Evolutionary conservation across 139 green algal genomes (phyloP), one percentile per base, ranked within the genome.

Genomic region (Coelastrella sp.): DNA sequence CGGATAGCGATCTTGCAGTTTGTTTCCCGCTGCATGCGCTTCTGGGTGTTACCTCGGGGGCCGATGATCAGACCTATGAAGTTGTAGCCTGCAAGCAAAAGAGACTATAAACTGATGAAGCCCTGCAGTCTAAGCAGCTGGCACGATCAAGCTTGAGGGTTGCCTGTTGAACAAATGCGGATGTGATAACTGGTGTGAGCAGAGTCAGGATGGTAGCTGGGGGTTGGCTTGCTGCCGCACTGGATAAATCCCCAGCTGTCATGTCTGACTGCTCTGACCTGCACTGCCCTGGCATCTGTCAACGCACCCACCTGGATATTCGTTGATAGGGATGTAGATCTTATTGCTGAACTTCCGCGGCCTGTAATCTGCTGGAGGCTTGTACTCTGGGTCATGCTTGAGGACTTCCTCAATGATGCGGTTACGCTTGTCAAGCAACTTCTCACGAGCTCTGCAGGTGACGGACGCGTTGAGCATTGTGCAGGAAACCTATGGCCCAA

Each of bases 51-150:
- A 80, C 98, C 98, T 57, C 98, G 96, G 19, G 98, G 98, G 7
- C 98, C 98, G n/a, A 99, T 99, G 94, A 99, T 99, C n/a, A 99
- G 93, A 5, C 94, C 98, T 60, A 99, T 99, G 94, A 99, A 99
- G 92, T 99, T 99, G 95, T 99, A 99, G 14, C 68, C 14, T 60
- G 75, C 22, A 81, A 60, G 73, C 73, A 78, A 13, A 32, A 56
- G 14, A 59, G n/a, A 17, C 59, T 19, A 58, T 5, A 23, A 61
- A 16, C n/a, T 10, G 23, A 19, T 58, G 23, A 81, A 19, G 75
- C 22, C 22, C 19, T 78, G 19, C 19, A 32, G 73, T 23, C 11
- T 47, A 47, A 47, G 32, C 32, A 47, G 32, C 32, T 47, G 32
- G 32, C 32, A 47, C 32, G 32, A 47, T 47, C 1, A 47, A 47